Base-by-base conservation (phyloP, 176 grass and related monocot species). In the Stipa capillata region DNA sequence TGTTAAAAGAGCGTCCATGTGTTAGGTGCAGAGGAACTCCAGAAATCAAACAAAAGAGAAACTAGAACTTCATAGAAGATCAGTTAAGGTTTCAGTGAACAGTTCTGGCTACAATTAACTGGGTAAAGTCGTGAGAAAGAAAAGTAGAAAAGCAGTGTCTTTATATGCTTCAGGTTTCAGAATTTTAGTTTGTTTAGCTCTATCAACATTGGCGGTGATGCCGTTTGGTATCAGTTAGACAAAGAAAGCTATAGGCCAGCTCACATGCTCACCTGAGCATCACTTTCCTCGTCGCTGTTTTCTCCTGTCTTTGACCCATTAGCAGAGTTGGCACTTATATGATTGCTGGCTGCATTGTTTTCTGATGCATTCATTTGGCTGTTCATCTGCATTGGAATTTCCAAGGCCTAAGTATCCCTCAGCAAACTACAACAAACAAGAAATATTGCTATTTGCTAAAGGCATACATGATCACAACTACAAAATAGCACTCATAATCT, bases 311-410 rank as follows among this genome's bases (percentile, higher is more conserved):
- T 85, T 41, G 87, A 91, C 68, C 78, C 90, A 76, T 76, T 76
- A 69, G 28, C 91, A 69, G 54, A 76, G 81, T 93, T 93, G 41
- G 60, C 85, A 84, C 90, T 99, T 72, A 95, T 44, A 85, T 87
- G 86, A 84, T 96, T 96, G 85, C 86, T 96, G 56, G 81, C 90
- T 29, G 73, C 88, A 77, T 91, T 93, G 67, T 89, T 89, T 44
- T 93, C 88, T 0, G 97, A 95, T 48, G 61, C 92, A 88, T 91
- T 93, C 76, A 76, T 58, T 84, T 85, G 85, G 78, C 54, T 91
- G 66, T 72, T 92, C 48, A 77, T 87, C 92, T 99, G 92, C 81
- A 91, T 72, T 47, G 18, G 55, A 74, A 75, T n/a, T 70, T 20
- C 7, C 39, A 87, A 52, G 25, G 24, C 65, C 5, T 72, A 62